Base-by-base conservation (phyloP, 306 rosid genomes). In the Rosa lucieae region DNA sequence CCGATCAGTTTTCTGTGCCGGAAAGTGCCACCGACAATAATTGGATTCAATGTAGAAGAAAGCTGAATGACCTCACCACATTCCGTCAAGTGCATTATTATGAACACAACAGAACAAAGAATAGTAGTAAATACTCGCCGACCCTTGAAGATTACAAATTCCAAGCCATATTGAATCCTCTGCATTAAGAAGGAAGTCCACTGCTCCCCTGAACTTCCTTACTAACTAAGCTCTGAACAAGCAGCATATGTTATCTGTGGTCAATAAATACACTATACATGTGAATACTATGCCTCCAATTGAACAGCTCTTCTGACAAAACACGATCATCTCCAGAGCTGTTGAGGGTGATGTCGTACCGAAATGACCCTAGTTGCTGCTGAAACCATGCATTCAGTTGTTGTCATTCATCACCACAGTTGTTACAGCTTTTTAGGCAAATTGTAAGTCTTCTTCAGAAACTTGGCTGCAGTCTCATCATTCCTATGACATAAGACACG, bases 391-490 rank as follows among this genome's bases (percentile, higher is more conserved):
- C 70, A 35, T 35, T 65, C 44, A 32, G 68, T 48, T 67, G 40
- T 63, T 3, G 9, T 61, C 66, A 18, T 21, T 69, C 20, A n/a
- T 61, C 55, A 35, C 51, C 67, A 62, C 59, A 29, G 84, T 85
- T 84, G 85, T 84, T 84, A 92, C 81, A 92, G 81, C 90, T 95
- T 95, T 62, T 78, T 93, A 20, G 98, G 98, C 77, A 92, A 87
- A 84, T 93, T 91, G 79, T 89, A 92, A 73, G 87, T 89, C 88
- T 95, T 95, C 89, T 90, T 95, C 51, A 95, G 96, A 83, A 95
- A 92, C 91, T 95, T 95, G 13, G 97, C 95, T 39, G 98, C 97
- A 11, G 84, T 75, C 67, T 93, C 99, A 43, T 92, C 99, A 72
- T 91, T 89, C 81, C 99, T 86, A 51, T 89, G 76, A 83, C 99